phyloP scores from a whole-genome alignment of 1,284 basidiomycete genomes.

The Fomitopsis pinicola region DNA sequence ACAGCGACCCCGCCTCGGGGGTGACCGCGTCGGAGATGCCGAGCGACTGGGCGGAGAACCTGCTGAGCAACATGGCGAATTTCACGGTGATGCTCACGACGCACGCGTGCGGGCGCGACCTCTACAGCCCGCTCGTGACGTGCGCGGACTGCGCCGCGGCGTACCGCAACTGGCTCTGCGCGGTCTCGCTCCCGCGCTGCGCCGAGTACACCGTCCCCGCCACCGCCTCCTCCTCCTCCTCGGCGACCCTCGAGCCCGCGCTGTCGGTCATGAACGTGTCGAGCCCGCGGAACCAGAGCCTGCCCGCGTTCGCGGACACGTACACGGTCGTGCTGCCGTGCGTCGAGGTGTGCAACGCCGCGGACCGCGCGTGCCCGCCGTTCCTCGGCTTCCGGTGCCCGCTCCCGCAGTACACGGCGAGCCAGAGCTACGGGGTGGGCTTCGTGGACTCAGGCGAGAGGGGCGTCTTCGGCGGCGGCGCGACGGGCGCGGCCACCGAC shows the following conservation, averaged over 20 bases:
- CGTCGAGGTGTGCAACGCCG: constrained; percentile 69
- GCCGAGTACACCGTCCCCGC: constrained; percentile 35
- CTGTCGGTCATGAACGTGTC: constrained; percentile 36
- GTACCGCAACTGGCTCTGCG: constrained; percentile 80
- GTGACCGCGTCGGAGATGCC: constrained; percentile 57
- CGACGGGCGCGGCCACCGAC: constrained; percentile 57
- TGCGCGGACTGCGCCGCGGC: constrained; percentile 74
- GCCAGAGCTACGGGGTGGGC: constrained; percentile 72
- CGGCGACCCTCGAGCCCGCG: constrained; percentile 32
- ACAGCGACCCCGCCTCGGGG: constrained; percentile 34
- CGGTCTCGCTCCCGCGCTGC: constrained; percentile 70
- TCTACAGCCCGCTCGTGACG: constrained; percentile 73
- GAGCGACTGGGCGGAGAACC: constrained; percentile 37
- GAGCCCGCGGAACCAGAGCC: constrained; percentile 39
- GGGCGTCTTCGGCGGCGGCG: constrained; percentile 41
- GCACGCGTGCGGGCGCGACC: constrained; percentile 76
- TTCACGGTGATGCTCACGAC: constrained; percentile 71
- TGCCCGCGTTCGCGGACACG: constrained; percentile 38
- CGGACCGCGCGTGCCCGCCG: constrained; percentile 73
- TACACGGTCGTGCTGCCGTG: constrained; percentile 74
- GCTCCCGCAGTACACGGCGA: constrained; percentile 55
- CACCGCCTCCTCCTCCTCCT: constrained; percentile 27
- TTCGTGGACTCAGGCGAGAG: constrained; percentile 54
- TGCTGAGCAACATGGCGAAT: constrained; percentile 62
- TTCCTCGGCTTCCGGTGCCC: constrained; percentile 76